Evolutionary conservation across 2,329 filamentous ascomycete species (phyloP), one percentile per base, ranked within the genome.

Genomic region (Conoideocrella luteorostrata): DNA sequence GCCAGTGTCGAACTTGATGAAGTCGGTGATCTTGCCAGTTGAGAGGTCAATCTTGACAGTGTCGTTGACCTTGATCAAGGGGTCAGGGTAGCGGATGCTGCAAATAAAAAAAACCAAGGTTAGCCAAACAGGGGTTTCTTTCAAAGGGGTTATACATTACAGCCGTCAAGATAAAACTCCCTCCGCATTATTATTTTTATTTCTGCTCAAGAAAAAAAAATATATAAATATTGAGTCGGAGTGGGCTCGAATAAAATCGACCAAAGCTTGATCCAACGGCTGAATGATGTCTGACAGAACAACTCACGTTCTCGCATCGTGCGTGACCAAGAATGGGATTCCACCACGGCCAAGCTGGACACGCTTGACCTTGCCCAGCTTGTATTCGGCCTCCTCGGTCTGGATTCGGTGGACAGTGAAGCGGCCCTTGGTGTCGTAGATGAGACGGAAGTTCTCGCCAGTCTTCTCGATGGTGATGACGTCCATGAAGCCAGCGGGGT

Each of bases 311-410:
- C 93, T 86, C 78, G 93, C 93, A 93, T 98, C 93, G 88, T 98
- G 93, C 90, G 93, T 98, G 88, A 98, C 93, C 89, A 97, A 96
- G 90, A 95, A 98, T 94, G 93, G 93, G 84, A 98, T 95, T 80
- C 90, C 93, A 77, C 93, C 94, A 76, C 89, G 91, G 80, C 93
- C 93, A 65, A 98, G 83, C 81, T 98, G 93, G 54, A 98, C 93
- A 67, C 91, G 86, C 88, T 96, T 96, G 79, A 98, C 93, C 83
- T 97, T 98, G 81, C 90, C 90, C 64, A 98, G 82, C 86, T 98
- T 98, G 88, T 96, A 98, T 80, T 93, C 84, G 63, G 91, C 90
- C 87, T 98, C 93, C 80, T 97, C 93, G 61, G 82, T 77, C 72
- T 94, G 91, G 77, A 98, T 97, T 68, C 93, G 88, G 88, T 98